Evolutionary conservation across 2,329 filamentous ascomycete genomes (phyloP).

Genomic region (Knufia petricola): DNA sequence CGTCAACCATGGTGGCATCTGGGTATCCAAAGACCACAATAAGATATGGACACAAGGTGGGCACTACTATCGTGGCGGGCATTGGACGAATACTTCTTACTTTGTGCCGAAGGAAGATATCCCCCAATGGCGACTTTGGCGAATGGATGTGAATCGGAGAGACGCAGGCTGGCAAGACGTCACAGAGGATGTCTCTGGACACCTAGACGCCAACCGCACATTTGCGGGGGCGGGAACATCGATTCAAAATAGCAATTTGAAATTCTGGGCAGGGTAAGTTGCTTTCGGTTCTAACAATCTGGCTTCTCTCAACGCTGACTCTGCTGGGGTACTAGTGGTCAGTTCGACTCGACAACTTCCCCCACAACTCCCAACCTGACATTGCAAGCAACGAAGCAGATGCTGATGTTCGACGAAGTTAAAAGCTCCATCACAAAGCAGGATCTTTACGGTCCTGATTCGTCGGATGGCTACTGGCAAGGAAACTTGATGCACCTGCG

Average conservation of each 20-base stretch:
- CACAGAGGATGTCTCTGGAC: constrained; percentile 20
- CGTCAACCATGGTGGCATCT: constrained; percentile 1
- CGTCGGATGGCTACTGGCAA: constrained; percentile 8
- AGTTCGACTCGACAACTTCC: background rate
- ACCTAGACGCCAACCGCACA: constrained; percentile 2
- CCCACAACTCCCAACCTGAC: constrained; percentile 1
- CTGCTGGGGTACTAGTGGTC: background rate
- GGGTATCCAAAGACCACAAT: constrained; percentile 5
- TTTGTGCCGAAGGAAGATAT: constrained; percentile 5
- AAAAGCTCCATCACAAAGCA: background rate
- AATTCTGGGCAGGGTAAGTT: constrained; percentile 5
- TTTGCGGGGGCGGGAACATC: constrained; percentile 2
- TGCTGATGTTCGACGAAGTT: constrained; percentile 6
- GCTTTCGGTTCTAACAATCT: background rate
- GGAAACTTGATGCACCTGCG: constrained; percentile 6
- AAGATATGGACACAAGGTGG: constrained; percentile 4
- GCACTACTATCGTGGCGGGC: constrained; percentile 4
- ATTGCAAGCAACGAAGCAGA: constrained; percentile 4
- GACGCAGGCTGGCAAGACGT: constrained; percentile 24
- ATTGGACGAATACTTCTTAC: constrained; percentile 4
- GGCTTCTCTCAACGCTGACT: background rate
- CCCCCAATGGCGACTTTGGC: constrained; percentile 6
- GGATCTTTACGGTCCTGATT: background rate
- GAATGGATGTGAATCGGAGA: constrained; percentile 6
- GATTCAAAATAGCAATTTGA: background rate